A percentile compares a stretch with the other conserved stretches of the same genome.
Conservation (phyloP, 768 basidiomycete genomes). For the Boletus pseudopeckii region DNA sequence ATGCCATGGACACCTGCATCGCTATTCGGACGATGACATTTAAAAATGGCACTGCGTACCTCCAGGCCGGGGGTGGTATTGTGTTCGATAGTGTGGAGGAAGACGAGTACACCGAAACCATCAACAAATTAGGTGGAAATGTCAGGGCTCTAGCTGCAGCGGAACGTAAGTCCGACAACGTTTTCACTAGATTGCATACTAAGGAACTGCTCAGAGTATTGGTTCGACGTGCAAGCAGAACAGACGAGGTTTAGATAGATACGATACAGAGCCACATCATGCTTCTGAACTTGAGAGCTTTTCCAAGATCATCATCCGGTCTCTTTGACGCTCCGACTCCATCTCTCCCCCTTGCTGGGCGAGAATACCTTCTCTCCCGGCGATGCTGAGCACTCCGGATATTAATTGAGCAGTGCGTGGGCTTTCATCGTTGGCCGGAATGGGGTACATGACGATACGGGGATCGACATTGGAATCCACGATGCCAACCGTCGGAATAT, state of each 20-base stretch:
- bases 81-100: constrained; percentile 96
- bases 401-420: constrained; percentile 87
- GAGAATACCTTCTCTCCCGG: constrained; percentile 71
- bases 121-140: constrained; percentile 92
- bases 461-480: constrained; percentile 96
- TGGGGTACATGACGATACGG: constrained; percentile 94
- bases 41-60: constrained; percentile 86
- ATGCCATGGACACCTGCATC: constrained; percentile 98
- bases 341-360: constrained; percentile 35
- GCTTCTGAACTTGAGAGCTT: constrained; percentile 16
- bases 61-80: constrained; percentile 97
- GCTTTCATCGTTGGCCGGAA: constrained; percentile 97
- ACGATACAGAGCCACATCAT: constrained; percentile 14
- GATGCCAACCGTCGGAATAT: constrained; percentile 92
- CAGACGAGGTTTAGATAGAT: constrained; percentile 30
- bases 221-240: constrained; percentile 62
- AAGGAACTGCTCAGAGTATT: constrained; percentile 50
- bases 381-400: constrained; percentile 85
- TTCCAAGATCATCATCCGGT: constrained; percentile 26
- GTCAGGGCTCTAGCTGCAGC: constrained; percentile 80
- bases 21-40: constrained; percentile 98
- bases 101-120: constrained; percentile 94
- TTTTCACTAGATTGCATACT: constrained; percentile 12
- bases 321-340: constrained; percentile 21
- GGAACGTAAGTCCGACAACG: constrained; percentile 61